phyloP scores from a whole-genome alignment of 2,329 filamentous ascomycete genomes.

The Alternaria sp. region DNA sequence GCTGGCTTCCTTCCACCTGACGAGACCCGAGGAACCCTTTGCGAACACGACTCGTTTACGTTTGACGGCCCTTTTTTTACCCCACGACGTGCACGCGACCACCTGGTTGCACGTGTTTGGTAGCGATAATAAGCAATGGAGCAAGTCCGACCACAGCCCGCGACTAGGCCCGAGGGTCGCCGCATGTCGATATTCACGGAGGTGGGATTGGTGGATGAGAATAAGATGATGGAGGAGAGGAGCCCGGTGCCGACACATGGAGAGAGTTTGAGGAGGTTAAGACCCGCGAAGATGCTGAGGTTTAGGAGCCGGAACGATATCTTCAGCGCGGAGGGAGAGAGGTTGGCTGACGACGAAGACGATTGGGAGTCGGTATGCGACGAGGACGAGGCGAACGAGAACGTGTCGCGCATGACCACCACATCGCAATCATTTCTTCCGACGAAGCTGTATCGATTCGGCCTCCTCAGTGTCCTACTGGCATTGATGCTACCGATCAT shows the following conservation, averaged over 20 bases:
- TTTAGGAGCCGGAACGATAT: conserved; percentile 42
- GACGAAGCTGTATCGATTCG: conserved; percentile 36
- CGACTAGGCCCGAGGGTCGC: conserved; percentile 20
- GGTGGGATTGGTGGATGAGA: conserved; percentile 46
- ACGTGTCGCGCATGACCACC: background rate
- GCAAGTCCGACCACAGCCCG: conserved; percentile 32
- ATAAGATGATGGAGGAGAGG: conserved; percentile 35
- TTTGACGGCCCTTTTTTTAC: conserved; percentile 1
- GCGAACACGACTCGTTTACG: background rate
- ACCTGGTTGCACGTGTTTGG: background rate
- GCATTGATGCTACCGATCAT: conserved; percentile 44
- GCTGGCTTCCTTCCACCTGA: background rate
- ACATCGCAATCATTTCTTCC: conserved; percentile 13
- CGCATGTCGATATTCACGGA: conserved; percentile 46
- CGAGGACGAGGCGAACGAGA: conserved; percentile 27
- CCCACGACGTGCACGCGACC: conserved; percentile 16
- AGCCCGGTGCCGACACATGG: conserved; percentile 36
- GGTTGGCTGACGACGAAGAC: conserved; percentile 18
- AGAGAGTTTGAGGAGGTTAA: conserved; percentile 24
- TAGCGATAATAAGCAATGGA: conserved; percentile 29
- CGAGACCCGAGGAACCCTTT: background rate
- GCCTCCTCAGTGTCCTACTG: conserved; percentile 36
- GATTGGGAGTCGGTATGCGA: conserved; percentile 39
- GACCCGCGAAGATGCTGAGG: conserved; percentile 37
- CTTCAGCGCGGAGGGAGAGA: conserved; percentile 22